Conservation (phyloP, 352 stramenopile species). For the Phytophthora chlamydospora region DNA sequence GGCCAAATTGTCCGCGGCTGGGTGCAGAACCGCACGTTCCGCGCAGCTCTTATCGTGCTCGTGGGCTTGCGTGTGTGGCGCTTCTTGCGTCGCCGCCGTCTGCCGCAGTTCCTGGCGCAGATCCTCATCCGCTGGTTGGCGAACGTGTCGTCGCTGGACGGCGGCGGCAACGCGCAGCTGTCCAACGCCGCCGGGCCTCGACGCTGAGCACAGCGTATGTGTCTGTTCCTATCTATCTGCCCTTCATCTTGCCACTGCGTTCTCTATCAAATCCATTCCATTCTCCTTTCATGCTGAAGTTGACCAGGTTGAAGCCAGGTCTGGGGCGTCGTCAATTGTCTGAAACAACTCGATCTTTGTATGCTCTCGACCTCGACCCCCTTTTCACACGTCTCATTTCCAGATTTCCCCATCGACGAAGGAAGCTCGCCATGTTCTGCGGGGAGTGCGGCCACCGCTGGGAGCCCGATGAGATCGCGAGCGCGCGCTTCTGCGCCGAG, state of each 20-base stretch:
- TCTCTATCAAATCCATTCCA: too few relatives aligned
- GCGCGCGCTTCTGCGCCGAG: constrained; percentile 83
- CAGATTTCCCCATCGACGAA: constrained; percentile 15
- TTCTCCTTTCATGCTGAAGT: background rate
- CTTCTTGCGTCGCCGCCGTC: constrained; percentile 49
- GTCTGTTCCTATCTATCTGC: constrained; percentile 24
- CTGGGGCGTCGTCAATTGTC: too few relatives aligned
- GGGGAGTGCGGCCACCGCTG: constrained; percentile 83
- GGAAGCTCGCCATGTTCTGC: constrained; percentile 67
- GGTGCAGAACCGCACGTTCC: constrained; percentile 56
- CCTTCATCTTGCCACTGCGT: constrained; percentile 5
- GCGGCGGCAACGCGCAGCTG: constrained; percentile 6
- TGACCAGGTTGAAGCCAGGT: background rate
- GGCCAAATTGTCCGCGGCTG: constrained; percentile 45
- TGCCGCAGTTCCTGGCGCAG: constrained; percentile 68
- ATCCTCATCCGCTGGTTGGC: constrained; percentile 66
- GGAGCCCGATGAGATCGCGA: constrained; percentile 81
- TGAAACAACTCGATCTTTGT: background rate
- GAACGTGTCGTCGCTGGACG: constrained; percentile 60
- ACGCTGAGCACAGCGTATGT: constrained; percentile 13
- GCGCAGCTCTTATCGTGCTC: constrained; percentile 57
- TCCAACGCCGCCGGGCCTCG: constrained; percentile 6
- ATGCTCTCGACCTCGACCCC: constrained; percentile 2
- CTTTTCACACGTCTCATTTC: constrained; percentile 30
- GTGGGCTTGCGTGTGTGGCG: constrained; percentile 56